Conservation (phyloP, 306 rosid species). For the Alnus glutinosa region DNA sequence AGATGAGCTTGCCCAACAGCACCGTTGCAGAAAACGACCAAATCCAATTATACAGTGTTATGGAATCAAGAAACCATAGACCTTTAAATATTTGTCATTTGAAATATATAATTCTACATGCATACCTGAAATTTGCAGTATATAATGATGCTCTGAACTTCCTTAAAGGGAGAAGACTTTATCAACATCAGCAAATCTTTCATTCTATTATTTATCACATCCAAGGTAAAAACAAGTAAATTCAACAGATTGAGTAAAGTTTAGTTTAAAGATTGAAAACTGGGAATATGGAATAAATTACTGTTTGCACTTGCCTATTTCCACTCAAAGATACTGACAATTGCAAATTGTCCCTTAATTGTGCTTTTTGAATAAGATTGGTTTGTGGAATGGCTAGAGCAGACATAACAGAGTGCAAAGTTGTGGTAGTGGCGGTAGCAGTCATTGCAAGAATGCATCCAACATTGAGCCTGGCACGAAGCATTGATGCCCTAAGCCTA, state of each 20-base stretch:
- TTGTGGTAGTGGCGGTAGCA: constrained; percentile 88
- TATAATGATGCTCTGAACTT: constrained; percentile 79
- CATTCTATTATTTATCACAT: constrained; percentile 45
- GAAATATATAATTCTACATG: constrained; percentile 20
- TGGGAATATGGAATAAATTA: constrained; percentile 7
- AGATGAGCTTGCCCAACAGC: neutral
- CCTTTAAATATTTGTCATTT: constrained; percentile 6
- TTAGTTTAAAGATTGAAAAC: constrained; percentile 14
- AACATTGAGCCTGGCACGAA: constrained; percentile 59
- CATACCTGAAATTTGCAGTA: constrained; percentile 96
- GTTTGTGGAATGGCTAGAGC: constrained; percentile 73
- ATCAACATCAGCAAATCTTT: constrained; percentile 76
- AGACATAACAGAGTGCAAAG: constrained; percentile 74
- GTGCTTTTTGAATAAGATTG: constrained; percentile 67
- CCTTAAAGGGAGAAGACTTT: constrained; percentile 70
- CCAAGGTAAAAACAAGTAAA: constrained; percentile 15
- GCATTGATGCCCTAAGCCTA: constrained; percentile 89
- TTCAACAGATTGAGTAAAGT: constrained; percentile 22
- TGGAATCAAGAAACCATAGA: constrained; percentile 11
- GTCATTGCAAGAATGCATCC: constrained; percentile 90
- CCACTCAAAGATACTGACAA: constrained; percentile 63
- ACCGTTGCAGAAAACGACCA: neutral
- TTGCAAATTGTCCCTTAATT: constrained; percentile 66
- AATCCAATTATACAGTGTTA: neutral
- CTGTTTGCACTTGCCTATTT: constrained; percentile 66